These are phyloP conservation scores for Fusarium fujikuroi DNA, from an alignment of 2,329 filamentous ascomycete species.

Conservation along the genomic window DNA sequence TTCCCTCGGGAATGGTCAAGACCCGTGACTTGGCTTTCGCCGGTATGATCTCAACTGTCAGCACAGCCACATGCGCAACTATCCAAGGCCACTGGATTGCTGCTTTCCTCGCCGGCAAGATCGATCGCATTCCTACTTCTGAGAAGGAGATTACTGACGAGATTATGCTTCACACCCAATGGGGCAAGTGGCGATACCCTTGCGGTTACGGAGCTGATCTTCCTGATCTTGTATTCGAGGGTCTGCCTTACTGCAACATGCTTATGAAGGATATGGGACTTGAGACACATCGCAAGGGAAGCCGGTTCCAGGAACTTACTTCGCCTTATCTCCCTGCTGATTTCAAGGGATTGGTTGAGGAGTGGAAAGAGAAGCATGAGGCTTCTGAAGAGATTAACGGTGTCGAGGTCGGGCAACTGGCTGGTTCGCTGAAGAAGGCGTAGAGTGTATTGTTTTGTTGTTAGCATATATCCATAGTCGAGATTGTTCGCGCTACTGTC, in stretches of 20 bases:
- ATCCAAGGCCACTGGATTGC: constrained; percentile 64
- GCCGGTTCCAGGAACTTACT: constrained; percentile 21
- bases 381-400: neutral
- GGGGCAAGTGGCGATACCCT: constrained; percentile 76
- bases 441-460: neutral
- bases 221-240: constrained; percentile 83
- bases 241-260: constrained; percentile 63
- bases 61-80: constrained; percentile 49
- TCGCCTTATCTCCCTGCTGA: constrained; percentile 39
- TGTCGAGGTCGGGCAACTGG: neutral
- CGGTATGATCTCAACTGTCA: constrained; percentile 48
- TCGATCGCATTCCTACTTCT: constrained; percentile 49
- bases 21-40: constrained; percentile 48
- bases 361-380: constrained; percentile 36
- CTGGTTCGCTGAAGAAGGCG: neutral
- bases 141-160: constrained; percentile 60
- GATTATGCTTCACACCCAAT: constrained; percentile 73
- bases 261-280: constrained; percentile 74
- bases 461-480: neutral
- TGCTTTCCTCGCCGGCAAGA: constrained; percentile 64
- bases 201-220: constrained; percentile 69
- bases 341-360: constrained; percentile 42
- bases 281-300: constrained; percentile 43
- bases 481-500: neutral
- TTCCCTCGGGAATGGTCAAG: constrained; percentile 32